Percentiles rank a stretch among this genome's conserved stretches.
Evolutionary conservation across 192 early-diverging fungal species (phyloP).

Genomic region (Umbelopsis isabellina): DNA sequence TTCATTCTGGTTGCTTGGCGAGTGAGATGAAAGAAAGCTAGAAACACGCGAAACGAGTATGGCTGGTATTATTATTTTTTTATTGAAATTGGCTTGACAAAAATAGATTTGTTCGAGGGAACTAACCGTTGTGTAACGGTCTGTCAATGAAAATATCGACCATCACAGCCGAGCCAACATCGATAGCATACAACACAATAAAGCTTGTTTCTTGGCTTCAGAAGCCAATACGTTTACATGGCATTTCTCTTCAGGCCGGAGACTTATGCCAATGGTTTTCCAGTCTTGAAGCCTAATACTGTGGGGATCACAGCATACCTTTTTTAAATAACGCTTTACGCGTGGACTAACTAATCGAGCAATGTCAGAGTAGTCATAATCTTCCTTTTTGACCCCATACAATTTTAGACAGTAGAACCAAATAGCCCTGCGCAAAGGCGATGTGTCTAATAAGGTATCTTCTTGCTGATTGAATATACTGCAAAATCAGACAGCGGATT

Average conservation of each 20-base stretch:
- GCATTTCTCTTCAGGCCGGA: conserved; percentile 62
- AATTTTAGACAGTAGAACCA: conserved; percentile 59
- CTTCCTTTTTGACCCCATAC: conserved; percentile 56
- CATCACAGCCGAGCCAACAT: conserved; percentile 18
- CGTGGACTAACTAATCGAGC: conserved; percentile 48
- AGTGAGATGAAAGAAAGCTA: not conserved
- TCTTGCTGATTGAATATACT: conserved; percentile 43
- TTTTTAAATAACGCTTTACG: conserved; percentile 48
- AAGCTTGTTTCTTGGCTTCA: conserved; percentile 58
- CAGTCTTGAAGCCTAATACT: conserved; percentile 51
- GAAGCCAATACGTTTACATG: conserved; percentile 57
- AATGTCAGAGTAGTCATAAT: conserved; percentile 54
- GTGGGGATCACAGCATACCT: conserved; percentile 48
- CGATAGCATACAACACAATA: conserved; percentile 55
- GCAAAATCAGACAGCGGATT: not conserved
- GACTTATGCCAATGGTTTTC: conserved; percentile 52
- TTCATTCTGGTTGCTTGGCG: conserved; percentile 27
- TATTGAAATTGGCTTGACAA: conserved; percentile 5
- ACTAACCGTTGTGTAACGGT: not conserved
- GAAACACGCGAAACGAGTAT: not conserved
- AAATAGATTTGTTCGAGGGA: conserved; percentile 17
- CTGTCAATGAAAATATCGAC: not conserved
- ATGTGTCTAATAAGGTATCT: conserved; percentile 54
- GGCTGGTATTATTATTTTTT: conserved; percentile 5
- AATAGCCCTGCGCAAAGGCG: conserved; percentile 56